Evolutionary conservation across 306 rosid species (phyloP).

Genomic region (Cucumis hystrix): DNA sequence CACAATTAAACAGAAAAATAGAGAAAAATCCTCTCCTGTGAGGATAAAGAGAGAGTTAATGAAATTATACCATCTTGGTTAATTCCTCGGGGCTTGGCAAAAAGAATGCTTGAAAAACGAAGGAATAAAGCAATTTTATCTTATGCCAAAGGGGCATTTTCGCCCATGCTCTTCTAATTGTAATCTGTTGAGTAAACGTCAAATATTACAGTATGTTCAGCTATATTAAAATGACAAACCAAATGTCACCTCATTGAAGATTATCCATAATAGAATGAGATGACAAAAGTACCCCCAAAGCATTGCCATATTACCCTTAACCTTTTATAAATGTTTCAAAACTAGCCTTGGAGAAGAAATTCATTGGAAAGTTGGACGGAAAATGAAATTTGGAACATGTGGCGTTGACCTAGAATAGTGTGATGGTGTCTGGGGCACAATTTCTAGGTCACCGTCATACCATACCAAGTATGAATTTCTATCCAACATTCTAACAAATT

Average conservation of each 20-base stretch:
- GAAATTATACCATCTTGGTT: slow-evolving; percentile 52
- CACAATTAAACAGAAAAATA: neutral
- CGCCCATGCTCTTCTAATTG: slow-evolving; percentile 77
- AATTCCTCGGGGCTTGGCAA: slow-evolving; percentile 71
- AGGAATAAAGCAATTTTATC: slow-evolving; percentile 52
- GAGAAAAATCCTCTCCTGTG: neutral
- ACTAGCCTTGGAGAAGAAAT: too few relatives aligned
- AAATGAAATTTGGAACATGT: too few relatives aligned
- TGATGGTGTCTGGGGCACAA: too few relatives aligned
- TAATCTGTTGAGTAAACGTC: slow-evolving; percentile 40
- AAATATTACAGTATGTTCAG: neutral
- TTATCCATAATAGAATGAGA: neutral
- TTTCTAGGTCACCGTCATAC: too few relatives aligned
- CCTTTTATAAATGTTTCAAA: too few relatives aligned
- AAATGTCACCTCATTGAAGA: neutral
- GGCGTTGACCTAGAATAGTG: too few relatives aligned
- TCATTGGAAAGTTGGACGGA: too few relatives aligned
- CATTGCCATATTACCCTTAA: too few relatives aligned
- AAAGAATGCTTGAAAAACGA: slow-evolving; percentile 70
- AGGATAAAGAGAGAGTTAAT: neutral
- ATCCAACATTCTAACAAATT: too few relatives aligned
- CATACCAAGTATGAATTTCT: too few relatives aligned
- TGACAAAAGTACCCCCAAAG: neutral
- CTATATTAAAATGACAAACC: neutral
- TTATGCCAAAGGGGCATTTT: slow-evolving; percentile 94